Conservation (phyloP, 1,284 basidiomycete genomes). For the Agroathelia rolfsii region DNA sequence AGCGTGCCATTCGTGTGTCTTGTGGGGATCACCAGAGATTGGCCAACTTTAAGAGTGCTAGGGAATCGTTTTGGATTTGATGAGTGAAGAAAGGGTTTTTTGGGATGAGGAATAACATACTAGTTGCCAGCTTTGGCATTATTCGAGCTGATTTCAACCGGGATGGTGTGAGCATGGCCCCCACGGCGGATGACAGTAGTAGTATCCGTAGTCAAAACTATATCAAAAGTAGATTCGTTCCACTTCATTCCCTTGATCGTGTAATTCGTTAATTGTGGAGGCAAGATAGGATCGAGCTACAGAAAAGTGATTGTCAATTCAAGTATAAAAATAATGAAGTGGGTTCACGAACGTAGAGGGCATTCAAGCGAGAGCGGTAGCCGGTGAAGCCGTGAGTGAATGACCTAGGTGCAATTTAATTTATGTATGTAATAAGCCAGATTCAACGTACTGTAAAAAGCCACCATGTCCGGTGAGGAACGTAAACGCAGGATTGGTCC, state of each 20-base stretch:
- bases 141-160: not conserved
- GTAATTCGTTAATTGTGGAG: constrained; percentile 1
- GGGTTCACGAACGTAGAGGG: constrained; percentile 1
- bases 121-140: constrained; percentile 3
- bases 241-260: constrained; percentile 2
- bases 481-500: constrained; percentile 5
- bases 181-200: not conserved
- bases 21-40: constrained; percentile 2
- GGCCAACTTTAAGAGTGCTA: constrained; percentile 1
- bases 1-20: constrained; percentile 2
- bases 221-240: constrained; percentile 1
- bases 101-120: not conserved
- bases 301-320: not conserved
- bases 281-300: constrained; percentile 2
- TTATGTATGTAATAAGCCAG: not conserved
- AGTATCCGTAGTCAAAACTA: not conserved
- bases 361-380: constrained; percentile 1
- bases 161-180: not conserved
- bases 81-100: not conserved
- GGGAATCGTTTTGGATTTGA: not conserved
- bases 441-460: constrained; percentile 2
- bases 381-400: constrained; percentile 5
- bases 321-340: not conserved
- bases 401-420: not conserved
- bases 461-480: constrained; percentile 4